Percentiles rank a stretch among this genome's conserved stretches.
phyloP scores from a whole-genome alignment of 2,329 filamentous ascomycete species.

The Penicillium sp. region DNA sequence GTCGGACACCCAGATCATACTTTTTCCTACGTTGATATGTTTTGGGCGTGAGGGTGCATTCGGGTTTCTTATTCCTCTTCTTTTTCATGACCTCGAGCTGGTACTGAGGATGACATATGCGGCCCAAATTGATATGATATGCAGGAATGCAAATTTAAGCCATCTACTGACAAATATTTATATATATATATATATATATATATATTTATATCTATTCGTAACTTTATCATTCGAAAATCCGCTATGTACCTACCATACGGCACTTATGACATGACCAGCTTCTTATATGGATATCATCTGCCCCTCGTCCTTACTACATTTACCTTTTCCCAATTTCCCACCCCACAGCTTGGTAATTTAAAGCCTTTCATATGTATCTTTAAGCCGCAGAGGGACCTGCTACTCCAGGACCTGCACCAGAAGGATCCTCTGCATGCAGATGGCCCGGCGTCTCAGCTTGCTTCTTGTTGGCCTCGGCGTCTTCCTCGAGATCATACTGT shows the following conservation, averaged over 20 bases:
- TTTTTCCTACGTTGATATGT: not conserved
- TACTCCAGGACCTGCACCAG: constrained; percentile 9
- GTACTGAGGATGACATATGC: constrained; percentile 11
- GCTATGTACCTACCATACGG: too few species aligned
- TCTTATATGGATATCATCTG: not conserved
- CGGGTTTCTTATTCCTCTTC: not conserved
- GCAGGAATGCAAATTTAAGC: not conserved
- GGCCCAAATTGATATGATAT: constrained; percentile 12
- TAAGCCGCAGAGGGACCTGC: constrained; percentile 18
- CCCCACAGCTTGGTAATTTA: not conserved
- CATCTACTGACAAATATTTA: not conserved
- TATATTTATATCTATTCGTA: not conserved
- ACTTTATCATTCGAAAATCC: too few species aligned
- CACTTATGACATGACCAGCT: too few species aligned
- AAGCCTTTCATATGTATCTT: not conserved
- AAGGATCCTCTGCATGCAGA: constrained; percentile 22
- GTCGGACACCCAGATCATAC: not conserved
- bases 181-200: too few species aligned
- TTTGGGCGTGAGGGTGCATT: not conserved
- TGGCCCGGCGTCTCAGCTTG: constrained; percentile 14
- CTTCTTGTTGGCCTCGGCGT: constrained; percentile 9
- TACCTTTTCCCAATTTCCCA: not conserved
- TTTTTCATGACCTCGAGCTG: constrained; percentile 6
- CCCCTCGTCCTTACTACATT: not conserved
- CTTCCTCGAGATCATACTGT: constrained; percentile 18